Evolutionary conservation across 2,329 filamentous ascomycete genomes (phyloP), one percentile per base, ranked within the genome.

Genomic region (Simplicillium aogashimaense): DNA sequence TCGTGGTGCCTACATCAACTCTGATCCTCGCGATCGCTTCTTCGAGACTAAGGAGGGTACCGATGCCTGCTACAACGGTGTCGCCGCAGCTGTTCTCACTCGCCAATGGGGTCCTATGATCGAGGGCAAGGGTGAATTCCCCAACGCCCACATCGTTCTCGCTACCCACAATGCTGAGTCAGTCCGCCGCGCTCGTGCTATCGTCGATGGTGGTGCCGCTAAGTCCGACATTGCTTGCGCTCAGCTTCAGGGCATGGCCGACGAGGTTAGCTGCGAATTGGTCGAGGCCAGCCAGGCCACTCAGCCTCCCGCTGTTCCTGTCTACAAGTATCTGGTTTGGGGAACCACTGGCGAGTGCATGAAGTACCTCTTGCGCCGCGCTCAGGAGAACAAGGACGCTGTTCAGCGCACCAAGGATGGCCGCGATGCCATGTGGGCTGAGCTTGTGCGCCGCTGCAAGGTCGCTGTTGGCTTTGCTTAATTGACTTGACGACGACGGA

Each of bases 241-340:
- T 3, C 89, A 95, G 64, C 74, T 95, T 1, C 84, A 90, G 66
- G 89, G 90, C 32, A 97, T 97, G 90, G 90, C 90, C 2, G 90
- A 97, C 51, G 89, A 95, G 56, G 79, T 97, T 39, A 87, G 82
- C 57, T 81, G 76, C 55, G 75, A 78, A 55, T 61, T 81, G 12
- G 59, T 64, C 28, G 58, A 64, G 45, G 60, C 61, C 9, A 53
- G 55, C 39, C 53, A 54, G 39, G 49, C 46, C 14, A 40, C 44
- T 39, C 49, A 49, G 41, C 43, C 49, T 9, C 40, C 50, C 12
- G 45, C 49, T 7, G 65, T 83, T 32, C 70, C 83, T 14, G 81
- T 81, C 16, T 82, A 77, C 62, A 83, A 83, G 63, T 83, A 83
- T 52, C 63, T 83, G 12, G 77, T 81, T 20, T 83, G 79, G 80